Base-by-base conservation (phyloP, 176 grass and related monocot genomes). In the Cenchrus fungigraminus region DNA sequence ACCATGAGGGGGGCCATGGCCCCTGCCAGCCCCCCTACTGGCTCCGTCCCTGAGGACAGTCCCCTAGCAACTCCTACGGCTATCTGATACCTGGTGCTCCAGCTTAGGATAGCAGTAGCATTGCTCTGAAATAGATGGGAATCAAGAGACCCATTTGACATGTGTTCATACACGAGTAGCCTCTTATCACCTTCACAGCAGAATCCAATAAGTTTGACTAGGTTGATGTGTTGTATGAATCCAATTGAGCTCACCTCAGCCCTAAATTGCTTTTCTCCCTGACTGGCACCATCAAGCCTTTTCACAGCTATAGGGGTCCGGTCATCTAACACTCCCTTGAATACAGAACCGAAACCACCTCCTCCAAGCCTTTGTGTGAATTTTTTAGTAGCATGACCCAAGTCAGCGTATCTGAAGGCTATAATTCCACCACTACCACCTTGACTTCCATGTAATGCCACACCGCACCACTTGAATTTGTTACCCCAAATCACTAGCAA, bases 241-340 rank as follows among this genome's bases (percentile, higher is more conserved):
- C 91, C 91, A 5, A 92, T 71, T 31, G 91, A 89, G 71, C 88
- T 89, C 73, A 92, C 84, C 78, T 92, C 91, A 0, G 87, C 47
- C 47, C 84, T 82, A 55, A 92, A 92, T 55, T 92, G 91, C 70
- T 92, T 90, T 69, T 92, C 91, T 22, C 88, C 91, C 15, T 76
- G 83, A 9, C 14, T 25, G 56, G 54, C n/a, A 28, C 63, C 76
- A 43, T 90, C 85, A 16, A 92, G 76, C 61, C 77, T 87, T 78
- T 92, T 90, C 44, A 92, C 87, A 8, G 91, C 91, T 37, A 92
- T 77, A 8, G 58, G 1, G 28, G 76, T 84, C 6, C 62, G 84
- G 68, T 84, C 76, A 19, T 61, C 58, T 17, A 92, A 51, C 5
- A 58, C 19, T 32, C 91, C 91, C 29, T 72, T 92, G 25, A 78